Conservation (phyloP, 2,329 filamentous ascomycete genomes). For the Elsinoe necatrix region DNA sequence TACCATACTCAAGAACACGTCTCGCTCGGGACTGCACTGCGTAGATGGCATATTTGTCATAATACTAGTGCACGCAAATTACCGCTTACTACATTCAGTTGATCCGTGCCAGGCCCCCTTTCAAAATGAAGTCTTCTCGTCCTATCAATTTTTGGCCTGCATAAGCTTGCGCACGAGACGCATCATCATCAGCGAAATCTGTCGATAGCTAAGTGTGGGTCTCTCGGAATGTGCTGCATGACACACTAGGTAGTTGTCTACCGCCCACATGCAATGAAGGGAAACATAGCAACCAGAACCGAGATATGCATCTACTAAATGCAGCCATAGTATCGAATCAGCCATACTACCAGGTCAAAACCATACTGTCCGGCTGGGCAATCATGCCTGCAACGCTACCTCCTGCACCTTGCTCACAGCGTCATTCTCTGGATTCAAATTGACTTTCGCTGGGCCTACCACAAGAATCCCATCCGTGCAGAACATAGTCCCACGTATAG, state of each 20-base stretch:
- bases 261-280: neutral
- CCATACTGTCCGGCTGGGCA: neutral
- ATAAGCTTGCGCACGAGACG: neutral
- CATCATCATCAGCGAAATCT: neutral
- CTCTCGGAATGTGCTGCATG: neutral
- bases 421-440: slow-evolving; percentile 29
- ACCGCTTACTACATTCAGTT: too few species aligned
- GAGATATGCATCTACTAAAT: neutral
- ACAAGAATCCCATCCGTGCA: slow-evolving; percentile 36
- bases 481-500: slow-evolving; percentile 39
- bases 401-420: slow-evolving; percentile 24
- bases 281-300: neutral
- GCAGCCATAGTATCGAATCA: neutral
- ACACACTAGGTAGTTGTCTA: neutral
- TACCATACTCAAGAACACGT: too few species aligned
- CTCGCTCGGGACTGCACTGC: too few species aligned
- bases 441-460: slow-evolving; percentile 34
- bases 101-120: neutral
- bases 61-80: too few species aligned
- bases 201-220: neutral
- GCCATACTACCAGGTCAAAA: neutral
- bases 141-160: neutral
- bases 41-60: too few species aligned
- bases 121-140: neutral
- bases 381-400: slow-evolving; percentile 3